Evolutionary conservation across 2,329 filamentous ascomycete species (phyloP).

Genomic region (Aureobasidium lini): DNA sequence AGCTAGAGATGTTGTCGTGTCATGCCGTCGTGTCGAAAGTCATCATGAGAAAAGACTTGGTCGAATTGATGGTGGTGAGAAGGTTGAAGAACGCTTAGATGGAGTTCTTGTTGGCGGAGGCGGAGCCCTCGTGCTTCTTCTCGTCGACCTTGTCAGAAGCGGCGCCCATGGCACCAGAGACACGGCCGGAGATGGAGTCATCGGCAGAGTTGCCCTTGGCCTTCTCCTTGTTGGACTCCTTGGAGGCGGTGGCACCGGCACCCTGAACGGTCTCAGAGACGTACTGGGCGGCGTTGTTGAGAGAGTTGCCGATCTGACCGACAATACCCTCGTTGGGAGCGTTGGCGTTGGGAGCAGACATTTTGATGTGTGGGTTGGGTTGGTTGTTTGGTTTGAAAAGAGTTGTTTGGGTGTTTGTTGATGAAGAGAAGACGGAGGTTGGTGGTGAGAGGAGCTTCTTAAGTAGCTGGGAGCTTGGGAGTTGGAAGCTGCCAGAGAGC

Average conservation of each 20-base stretch:
- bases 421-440: neutral
- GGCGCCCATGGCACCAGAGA: slow-evolving; percentile 46
- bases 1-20: slow-evolving; percentile 11
- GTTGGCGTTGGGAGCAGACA: slow-evolving; percentile 39
- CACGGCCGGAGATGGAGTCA: slow-evolving; percentile 46
- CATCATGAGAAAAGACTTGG: neutral
- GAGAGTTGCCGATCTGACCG: slow-evolving; percentile 13
- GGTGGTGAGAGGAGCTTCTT: slow-evolving; percentile 4
- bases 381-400: slow-evolving; percentile 15
- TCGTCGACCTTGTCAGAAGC: slow-evolving; percentile 47
- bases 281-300: slow-evolving; percentile 58
- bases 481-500: neutral
- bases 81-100: slow-evolving; percentile 19
- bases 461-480: neutral
- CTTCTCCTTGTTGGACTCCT: slow-evolving; percentile 13
- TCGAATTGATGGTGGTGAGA: neutral
- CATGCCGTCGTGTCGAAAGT: slow-evolving; percentile 12
- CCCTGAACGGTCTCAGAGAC: slow-evolving; percentile 58
- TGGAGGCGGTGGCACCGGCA: slow-evolving; percentile 32
- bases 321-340: slow-evolving; percentile 30
- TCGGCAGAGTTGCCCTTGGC: slow-evolving; percentile 32
- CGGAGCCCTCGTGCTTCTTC: slow-evolving; percentile 43
- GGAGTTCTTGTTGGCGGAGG: slow-evolving; percentile 42
- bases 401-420: slow-evolving; percentile 4
- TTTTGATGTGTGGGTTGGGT: slow-evolving; percentile 24